These are phyloP conservation scores for Prunus padus DNA, from an alignment of 306 rosid genomes.

Conservation along the genomic window DNA sequence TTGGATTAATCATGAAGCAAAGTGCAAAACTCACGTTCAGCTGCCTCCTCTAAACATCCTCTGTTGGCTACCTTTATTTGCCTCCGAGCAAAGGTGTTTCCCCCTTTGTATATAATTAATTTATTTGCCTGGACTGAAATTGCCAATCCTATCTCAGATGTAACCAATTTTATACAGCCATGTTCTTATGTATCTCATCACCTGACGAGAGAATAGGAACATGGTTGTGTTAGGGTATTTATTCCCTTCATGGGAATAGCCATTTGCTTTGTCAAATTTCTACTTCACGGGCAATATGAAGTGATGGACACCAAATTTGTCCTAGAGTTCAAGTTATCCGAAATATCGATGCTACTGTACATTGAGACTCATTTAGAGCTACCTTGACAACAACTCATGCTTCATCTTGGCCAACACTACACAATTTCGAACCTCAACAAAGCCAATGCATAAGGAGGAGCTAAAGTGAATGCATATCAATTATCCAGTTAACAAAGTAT, in stretches of 20 bases:
- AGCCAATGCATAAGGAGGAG: neutral
- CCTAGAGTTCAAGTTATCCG: too few relatives aligned
- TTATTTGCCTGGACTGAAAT: too few relatives aligned
- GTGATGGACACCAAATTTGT: too few relatives aligned
- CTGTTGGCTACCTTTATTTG: neutral
- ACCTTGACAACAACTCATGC: neutral
- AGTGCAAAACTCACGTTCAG: neutral
- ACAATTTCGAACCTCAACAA: neutral
- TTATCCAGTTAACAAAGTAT: neutral
- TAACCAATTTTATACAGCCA: neutral
- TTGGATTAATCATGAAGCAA: neutral
- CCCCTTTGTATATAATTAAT: too few relatives aligned
- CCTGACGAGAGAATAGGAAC: too few relatives aligned
- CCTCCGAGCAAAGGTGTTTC: neutral
- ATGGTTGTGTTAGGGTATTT: too few relatives aligned
- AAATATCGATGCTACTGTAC: too few relatives aligned
- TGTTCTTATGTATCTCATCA: neutral
- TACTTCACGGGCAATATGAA: too few relatives aligned
- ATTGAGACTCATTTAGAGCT: neutral
- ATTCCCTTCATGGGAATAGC: too few relatives aligned
- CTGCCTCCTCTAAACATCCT: neutral
- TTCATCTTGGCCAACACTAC: neutral
- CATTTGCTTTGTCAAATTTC: too few relatives aligned
- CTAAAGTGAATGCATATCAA: neutral
- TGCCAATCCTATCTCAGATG: neutral